Conservation (phyloP, 495 filamentous ascomycete genomes). For the Chaetomium fimeti region DNA sequence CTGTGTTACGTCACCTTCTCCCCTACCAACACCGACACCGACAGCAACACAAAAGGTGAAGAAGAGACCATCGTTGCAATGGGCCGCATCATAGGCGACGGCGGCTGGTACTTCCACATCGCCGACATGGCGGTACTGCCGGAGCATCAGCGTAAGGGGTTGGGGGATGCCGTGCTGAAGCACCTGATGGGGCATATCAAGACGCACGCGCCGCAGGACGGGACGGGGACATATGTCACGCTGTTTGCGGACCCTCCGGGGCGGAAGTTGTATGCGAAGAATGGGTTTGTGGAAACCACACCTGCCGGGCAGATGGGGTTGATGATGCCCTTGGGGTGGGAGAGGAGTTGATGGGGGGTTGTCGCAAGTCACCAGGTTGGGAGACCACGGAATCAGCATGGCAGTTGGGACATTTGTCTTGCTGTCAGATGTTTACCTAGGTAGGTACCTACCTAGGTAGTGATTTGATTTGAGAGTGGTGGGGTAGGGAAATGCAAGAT, state of each 20-base stretch:
- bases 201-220: constrained; percentile 37
- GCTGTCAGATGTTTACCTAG: too few relatives aligned
- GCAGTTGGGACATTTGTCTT: too few relatives aligned
- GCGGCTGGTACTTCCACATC: constrained; percentile 54
- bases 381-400: too few relatives aligned
- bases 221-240: constrained; percentile 42
- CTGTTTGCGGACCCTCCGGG: constrained; percentile 50
- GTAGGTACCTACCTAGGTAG: too few relatives aligned
- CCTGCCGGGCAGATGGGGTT: constrained; percentile 21
- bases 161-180: constrained; percentile 50
- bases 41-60: neutral
- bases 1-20: constrained; percentile 42
- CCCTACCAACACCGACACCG: neutral
- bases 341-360: neutral
- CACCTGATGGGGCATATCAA: constrained; percentile 43
- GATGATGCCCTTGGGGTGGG: constrained; percentile 16
- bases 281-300: constrained; percentile 48
- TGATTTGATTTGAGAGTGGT: too few relatives aligned
- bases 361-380: neutral
- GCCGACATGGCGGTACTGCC: constrained; percentile 55
- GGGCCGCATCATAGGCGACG: constrained; percentile 55
- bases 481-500: too few relatives aligned
- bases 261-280: constrained; percentile 45
- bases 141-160: constrained; percentile 49
- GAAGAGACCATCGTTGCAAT: constrained; percentile 42